Base-by-base conservation (phyloP, 306 rosid species). In the Fagus sylvatica region DNA sequence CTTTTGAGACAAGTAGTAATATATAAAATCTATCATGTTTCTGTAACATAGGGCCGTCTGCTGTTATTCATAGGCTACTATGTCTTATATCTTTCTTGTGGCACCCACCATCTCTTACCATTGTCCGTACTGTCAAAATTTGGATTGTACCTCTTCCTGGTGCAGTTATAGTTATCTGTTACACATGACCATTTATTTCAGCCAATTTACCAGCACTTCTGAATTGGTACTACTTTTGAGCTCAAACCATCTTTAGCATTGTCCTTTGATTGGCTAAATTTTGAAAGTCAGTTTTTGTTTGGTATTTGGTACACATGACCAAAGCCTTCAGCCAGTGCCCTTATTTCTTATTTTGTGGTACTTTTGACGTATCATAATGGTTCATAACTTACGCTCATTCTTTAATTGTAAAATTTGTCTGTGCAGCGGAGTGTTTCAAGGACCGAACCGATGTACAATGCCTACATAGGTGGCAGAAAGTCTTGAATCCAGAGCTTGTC, bases 401-500 rank as follows among this genome's bases (percentile, higher is more conserved):
- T 67, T 64, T 86, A 79, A 56, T 79, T 76, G 78, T 56, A 57
- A 78, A 77, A 41, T 76, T 49, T 84, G 76, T 61, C 59, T 82
- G 61, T 83, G 86, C 79, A 96, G 99, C 99, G 36, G 97, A 87
- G 88, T 88, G 91, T 88, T 91, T 96, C 86, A 91, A 91, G 89
- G 99, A 93, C 69, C 89, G 99, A 75, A 91, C 98, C 37, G 99
- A 96, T 84, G 99, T 96, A 51, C 99, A 96, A 74, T 96, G 99
- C 90, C 88, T 96, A 72, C 99, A 96, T 89, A 86, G 99, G 85
- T 96, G 99, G 99, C 99, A 96, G 86, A 96, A 96, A 82, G 99
- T 96, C 82, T 89, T 96, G 77, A 93, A 96, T 87, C 99, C 99
- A 5, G 98, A 93, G 60, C 97, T 96, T 75, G 86, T 96, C 83